Evolutionary conservation across 108 stramenopile species (phyloP).

Genomic region (Poteriospumella lacustris): DNA sequence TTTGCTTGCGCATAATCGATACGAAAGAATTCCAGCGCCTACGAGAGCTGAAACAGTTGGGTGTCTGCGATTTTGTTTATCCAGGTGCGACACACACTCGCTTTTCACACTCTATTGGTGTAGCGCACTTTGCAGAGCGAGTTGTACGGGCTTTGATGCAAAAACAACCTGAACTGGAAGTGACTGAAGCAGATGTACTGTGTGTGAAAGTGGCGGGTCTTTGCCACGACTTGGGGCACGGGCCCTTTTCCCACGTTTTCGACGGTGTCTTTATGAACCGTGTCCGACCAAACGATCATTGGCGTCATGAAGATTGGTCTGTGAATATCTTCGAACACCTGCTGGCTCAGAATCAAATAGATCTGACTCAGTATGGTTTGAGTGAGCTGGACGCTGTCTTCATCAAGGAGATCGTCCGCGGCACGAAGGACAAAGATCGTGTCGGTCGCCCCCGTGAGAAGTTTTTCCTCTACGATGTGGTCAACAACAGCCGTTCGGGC

Average conservation of each 20-base stretch:
- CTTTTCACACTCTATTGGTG: constrained; percentile 74
- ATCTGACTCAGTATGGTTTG: constrained; percentile 50
- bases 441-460: constrained; percentile 31
- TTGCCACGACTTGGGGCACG: constrained; percentile 74
- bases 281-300: constrained; percentile 13
- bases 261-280: constrained; percentile 51
- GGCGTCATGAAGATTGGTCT: constrained; percentile 27
- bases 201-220: constrained; percentile 85
- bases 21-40: constrained; percentile 73
- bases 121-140: constrained; percentile 68
- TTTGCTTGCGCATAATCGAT: constrained; percentile 63
- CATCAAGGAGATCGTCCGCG: constrained; percentile 69
- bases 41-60: constrained; percentile 70
- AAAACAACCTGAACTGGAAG: constrained; percentile 55
- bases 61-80: constrained; percentile 63
- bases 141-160: constrained; percentile 48
- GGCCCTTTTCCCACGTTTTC: constrained; percentile 73
- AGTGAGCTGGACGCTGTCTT: constrained; percentile 73
- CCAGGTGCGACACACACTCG: constrained; percentile 67
- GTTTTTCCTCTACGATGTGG: constrained; percentile 82
- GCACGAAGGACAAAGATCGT: constrained; percentile 30
- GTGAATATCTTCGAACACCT: constrained; percentile 53
- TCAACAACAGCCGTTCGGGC: constrained; percentile 72
- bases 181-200: constrained; percentile 68
- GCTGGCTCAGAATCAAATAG: constrained; percentile 30